Evolutionary conservation across 2,329 filamentous ascomycete genomes (phyloP), one percentile per base, ranked within the genome.

Genomic region (Dactylellina cionopaga): DNA sequence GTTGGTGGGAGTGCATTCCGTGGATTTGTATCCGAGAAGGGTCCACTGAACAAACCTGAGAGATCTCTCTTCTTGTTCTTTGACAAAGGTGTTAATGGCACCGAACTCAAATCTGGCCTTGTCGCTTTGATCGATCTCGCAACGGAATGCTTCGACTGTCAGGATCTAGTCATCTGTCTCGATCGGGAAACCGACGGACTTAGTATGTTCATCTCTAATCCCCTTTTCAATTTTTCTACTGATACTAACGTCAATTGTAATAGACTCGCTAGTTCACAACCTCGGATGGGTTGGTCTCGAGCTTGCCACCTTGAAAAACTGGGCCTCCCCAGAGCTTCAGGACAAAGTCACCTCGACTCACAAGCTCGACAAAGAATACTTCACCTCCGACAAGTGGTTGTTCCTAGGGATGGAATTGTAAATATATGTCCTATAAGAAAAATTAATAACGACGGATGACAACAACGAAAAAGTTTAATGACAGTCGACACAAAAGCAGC

Each of bases 241-340:
- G 4, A 22, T 39, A 13, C 52, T 66, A 58, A 56, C 37, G 55
- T 69, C 41, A 72, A 22, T 43, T 41, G 15, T n/a, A 37, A 52
- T 31, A 77, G 76, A 76, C 54, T 70, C 88, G 68, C 83, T 94
- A 76, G 87, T 90, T 78, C 92, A 90, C 80, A 93, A 92, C 78
- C 86, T 97, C 55, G 91, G 92, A 80, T 97, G 93, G 93, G 93
- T 96, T 75, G 93, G 93, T 62, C 96, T 96, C 79, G 90, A 91
- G 79, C 85, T 94, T 76, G 88, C 88, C 52, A 94, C 91, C 22
- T 84, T 97, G 43, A 89, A 92, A 76, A 86, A 87, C 76, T 96
- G 92, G 89, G 85, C 87, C 13, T 63, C 74, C 33, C 82, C 84
- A 46, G 83, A 84, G 37, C 79, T 85, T 60, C 59, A 58, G 33